A percentile compares a stretch with the other conserved stretches of the same genome.
These are phyloP conservation scores for Lentithecium fluviatile DNA, from an alignment of 495 filamentous ascomycete species.

Conservation along the genomic window DNA sequence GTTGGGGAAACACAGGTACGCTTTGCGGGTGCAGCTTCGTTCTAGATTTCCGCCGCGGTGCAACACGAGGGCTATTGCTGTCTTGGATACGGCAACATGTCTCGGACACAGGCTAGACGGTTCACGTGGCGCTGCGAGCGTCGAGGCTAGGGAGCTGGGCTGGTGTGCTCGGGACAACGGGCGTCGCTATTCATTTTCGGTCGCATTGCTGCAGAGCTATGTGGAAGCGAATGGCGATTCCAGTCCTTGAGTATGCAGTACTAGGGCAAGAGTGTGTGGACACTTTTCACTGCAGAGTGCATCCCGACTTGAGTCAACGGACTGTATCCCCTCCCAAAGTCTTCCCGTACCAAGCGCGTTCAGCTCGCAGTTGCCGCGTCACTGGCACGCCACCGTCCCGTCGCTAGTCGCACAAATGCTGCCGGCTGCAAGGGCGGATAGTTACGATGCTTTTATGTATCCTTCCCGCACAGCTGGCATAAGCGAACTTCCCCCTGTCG, in stretches of 20 bases:
- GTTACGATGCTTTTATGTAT: not conserved
- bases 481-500: conserved; percentile 31
- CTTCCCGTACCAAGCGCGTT: not conserved
- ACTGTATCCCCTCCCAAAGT: not conserved
- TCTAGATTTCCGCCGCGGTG: conserved; percentile 11
- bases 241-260: too few species aligned
- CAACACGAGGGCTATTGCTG: conserved; percentile 3
- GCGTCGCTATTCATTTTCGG: too few species aligned
- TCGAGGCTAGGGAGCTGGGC: not conserved
- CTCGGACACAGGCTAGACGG: conserved; percentile 7
- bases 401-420: not conserved
- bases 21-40: conserved; percentile 14
- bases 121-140: conserved; percentile 3
- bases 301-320: too few species aligned
- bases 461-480: conserved; percentile 28
- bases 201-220: too few species aligned
- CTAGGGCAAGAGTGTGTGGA: too few species aligned
- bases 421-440: not conserved
- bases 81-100: conserved; percentile 21
- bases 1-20: conserved; percentile 37
- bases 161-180: too few species aligned
- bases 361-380: not conserved
- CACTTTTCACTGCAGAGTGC: too few species aligned
- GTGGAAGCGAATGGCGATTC: too few species aligned
- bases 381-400: conserved; percentile 2